Evolutionary conservation across 192 early-diverging fungal species (phyloP).

Genomic region (Gorgonomyces haynaldii): DNA sequence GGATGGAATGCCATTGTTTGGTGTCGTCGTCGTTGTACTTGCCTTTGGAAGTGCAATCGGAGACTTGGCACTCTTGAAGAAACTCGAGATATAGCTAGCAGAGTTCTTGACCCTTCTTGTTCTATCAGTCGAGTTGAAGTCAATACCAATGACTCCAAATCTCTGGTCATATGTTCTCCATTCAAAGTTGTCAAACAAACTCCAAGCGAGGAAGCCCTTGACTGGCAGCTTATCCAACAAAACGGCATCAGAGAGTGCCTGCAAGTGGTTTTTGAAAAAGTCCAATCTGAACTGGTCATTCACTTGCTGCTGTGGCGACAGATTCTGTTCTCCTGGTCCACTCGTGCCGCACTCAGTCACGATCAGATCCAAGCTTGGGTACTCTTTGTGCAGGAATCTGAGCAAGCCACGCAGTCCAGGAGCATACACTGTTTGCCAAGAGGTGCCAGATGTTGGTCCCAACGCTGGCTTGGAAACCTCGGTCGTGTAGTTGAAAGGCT

Average conservation of each 20-base stretch:
- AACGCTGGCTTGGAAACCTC: not conserved
- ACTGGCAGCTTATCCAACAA: constrained; percentile 14
- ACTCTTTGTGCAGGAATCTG: not conserved
- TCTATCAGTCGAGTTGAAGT: constrained; percentile 1
- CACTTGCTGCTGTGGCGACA: constrained; percentile 7
- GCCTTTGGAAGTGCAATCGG: no score
- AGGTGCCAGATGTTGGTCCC: not conserved
- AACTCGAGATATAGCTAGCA: no score
- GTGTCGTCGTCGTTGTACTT: no score
- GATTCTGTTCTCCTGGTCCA: constrained; percentile 1
- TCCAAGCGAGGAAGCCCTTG: constrained; percentile 14
- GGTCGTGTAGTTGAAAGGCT: not conserved
- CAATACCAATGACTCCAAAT: constrained; percentile 17
- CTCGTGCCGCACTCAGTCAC: not conserved
- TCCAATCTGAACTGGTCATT: constrained; percentile 10
- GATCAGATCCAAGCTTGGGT: not conserved
- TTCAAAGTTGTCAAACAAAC: constrained; percentile 21
- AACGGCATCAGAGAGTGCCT: constrained; percentile 1
- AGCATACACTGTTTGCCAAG: not conserved
- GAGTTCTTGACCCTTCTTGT: not conserved
- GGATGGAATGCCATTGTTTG: no score
- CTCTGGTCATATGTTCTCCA: constrained; percentile 14
- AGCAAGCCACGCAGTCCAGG: not conserved
- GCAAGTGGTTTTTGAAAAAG: constrained; percentile 6
- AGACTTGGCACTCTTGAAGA: no score